Base-by-base conservation (phyloP, 257 asterid species). In the Solanum gracilifrons region DNA sequence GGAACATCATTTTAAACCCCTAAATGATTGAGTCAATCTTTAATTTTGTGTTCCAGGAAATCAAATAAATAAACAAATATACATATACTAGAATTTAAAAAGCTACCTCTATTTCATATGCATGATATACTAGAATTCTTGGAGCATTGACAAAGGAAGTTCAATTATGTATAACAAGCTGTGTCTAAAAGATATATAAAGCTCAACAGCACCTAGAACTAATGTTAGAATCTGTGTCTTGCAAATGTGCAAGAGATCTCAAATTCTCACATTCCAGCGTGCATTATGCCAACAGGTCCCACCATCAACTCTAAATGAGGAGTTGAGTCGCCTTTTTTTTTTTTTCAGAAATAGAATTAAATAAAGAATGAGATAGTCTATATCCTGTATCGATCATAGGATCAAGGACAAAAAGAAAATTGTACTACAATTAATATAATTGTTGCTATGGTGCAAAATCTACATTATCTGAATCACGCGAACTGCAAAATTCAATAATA, bases 381-480 rank as follows among this genome's bases (percentile, higher is more conserved):
- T 18, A 55, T 2, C n/a, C 0, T 55, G 64, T 55, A 55, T 55
- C 4, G 64, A 55, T 55, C 64, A 55, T 55, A 55, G 64, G 64
- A 55, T 55, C 64, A 55, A 75, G 93, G 93, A 88, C 84, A 91
- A 92, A 87, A 92, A 90, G 92, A 91, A 92, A 85, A 51, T 88
- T 16, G 79, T 71, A 84, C 91, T 86, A 83, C 95, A 91, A 32
- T 89, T 91, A 73, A 92, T 72, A 32, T 18, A 72, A 72, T 33
- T 91, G 94, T 90, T 93, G 27, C 92, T 92, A 16, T 92, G 92
- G 83, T 93, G 94, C 83, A 94, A 94, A 77, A 85, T 94, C 10
- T 92, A 89, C 89, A 89, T 93, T 93, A 32, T 92, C 93, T 2
- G 93, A 94, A 87, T 90, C 95, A 35, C 87, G 90, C 83, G 92